Evolutionary conservation across 2,329 filamentous ascomycete genomes (phyloP).

Genomic region (Hysterium pulicare): DNA sequence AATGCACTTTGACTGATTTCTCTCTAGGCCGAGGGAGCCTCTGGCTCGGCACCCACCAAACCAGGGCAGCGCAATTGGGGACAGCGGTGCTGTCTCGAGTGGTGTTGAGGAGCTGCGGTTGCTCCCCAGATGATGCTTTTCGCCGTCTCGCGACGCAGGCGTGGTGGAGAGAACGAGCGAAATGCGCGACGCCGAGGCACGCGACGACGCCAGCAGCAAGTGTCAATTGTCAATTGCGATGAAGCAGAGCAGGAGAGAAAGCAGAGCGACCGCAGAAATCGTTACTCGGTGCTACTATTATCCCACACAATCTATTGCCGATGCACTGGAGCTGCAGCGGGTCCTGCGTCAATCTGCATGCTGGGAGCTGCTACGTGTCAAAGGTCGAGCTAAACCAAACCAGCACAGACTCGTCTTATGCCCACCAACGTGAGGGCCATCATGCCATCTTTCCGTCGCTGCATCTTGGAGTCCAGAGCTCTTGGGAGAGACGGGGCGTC

Average conservation of each 20-base stretch:
- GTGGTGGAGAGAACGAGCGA: conserved; percentile 7
- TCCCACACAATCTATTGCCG: conserved; percentile 29
- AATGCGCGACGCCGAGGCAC: conserved; percentile 9
- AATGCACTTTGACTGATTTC: conserved; percentile 28
- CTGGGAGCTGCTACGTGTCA: conserved; percentile 32
- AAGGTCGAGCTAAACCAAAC: conserved; percentile 31
- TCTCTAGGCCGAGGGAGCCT: conserved; percentile 28
- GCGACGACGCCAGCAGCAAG: conserved; percentile 13
- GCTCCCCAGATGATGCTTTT: conserved; percentile 1
- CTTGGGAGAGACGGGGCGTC: conserved; percentile 20
- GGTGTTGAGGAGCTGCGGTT: conserved; percentile 12
- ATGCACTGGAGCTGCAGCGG: conserved; percentile 28
- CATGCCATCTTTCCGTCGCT: conserved; percentile 12
- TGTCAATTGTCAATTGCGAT: conserved; percentile 10
- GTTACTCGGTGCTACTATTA: conserved; percentile 34
- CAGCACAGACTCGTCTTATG: conserved; percentile 10
- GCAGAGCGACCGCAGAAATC: conserved; percentile 17
- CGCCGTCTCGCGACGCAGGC: conserved; percentile 1
- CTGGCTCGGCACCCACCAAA: conserved; percentile 17
- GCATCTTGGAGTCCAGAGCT: neutral
- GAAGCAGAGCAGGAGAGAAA: conserved; percentile 25
- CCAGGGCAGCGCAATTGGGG: conserved; percentile 12
- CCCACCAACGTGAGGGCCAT: conserved; percentile 22
- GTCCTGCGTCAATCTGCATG: conserved; percentile 40
- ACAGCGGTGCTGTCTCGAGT: neutral